phyloP scores from a whole-genome alignment of 1,284 basidiomycete species.

The Tilletia walkeri region DNA sequence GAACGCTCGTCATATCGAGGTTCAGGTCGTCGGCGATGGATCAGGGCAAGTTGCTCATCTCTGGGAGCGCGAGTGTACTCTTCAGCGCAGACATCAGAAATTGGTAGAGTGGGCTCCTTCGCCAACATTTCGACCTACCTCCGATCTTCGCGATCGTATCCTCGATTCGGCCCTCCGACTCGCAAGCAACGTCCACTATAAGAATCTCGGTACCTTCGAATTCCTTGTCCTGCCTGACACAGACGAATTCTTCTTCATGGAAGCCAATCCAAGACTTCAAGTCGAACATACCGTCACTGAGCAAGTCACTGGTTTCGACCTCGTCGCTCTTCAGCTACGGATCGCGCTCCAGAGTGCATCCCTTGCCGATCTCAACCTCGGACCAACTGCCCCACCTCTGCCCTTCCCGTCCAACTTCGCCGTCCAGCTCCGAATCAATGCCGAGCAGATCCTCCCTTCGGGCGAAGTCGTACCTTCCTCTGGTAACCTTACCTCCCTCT shows the following conservation, averaged over 20 bases:
- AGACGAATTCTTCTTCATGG: conserved; percentile 33
- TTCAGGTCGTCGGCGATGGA: conserved; percentile 35
- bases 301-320: conserved; percentile 86
- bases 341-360: conserved; percentile 61
- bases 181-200: conserved; percentile 4
- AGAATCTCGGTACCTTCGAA: conserved; percentile 32
- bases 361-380: no score
- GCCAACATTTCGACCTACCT: conserved; percentile 1
- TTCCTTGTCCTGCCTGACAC: conserved; percentile 26
- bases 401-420: conserved; percentile 19
- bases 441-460: conserved; percentile 26
- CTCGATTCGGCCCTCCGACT: not conserved
- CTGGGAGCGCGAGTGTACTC: conserved; percentile 35
- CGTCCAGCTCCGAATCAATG: conserved; percentile 34
- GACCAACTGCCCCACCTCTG: not conserved
- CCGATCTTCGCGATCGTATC: not conserved
- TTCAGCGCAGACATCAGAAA: conserved; percentile 36
- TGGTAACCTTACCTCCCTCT: conserved; percentile 22
- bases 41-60: conserved; percentile 26
- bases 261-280: conserved; percentile 39
- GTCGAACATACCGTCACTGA: conserved; percentile 62
- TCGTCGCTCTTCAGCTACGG: conserved; percentile 85
- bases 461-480: conserved; percentile 27
- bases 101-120: conserved; percentile 36
- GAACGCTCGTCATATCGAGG: conserved; percentile 34